Evolutionary conservation across 371 early-diverging fungal species (phyloP).

Genomic region (Saksenaea vasiformis): DNA sequence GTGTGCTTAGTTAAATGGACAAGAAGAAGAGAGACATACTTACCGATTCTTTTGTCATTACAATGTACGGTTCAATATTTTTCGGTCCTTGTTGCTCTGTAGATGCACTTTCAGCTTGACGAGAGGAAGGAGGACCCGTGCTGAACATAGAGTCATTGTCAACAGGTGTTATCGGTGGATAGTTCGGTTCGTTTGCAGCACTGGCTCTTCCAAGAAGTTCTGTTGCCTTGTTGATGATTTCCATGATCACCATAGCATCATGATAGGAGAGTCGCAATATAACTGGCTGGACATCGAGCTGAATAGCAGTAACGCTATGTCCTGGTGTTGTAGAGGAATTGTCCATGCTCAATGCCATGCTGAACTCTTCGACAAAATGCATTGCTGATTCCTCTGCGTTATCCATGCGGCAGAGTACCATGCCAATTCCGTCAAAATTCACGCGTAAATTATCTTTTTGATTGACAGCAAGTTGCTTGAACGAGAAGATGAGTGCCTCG

Average conservation of each 20-base stretch:
- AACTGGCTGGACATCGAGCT: slow-evolving; percentile 64
- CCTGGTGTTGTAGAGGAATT: slow-evolving; percentile 48
- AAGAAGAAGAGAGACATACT: neutral
- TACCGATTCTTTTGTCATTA: slow-evolving; percentile 52
- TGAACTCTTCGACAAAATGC: slow-evolving; percentile 85
- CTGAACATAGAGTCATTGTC: slow-evolving; percentile 4
- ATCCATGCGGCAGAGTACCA: slow-evolving; percentile 90
- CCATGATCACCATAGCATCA: slow-evolving; percentile 81
- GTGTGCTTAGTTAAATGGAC: neutral
- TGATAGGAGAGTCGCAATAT: slow-evolving; percentile 77
- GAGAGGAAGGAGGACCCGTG: neutral
- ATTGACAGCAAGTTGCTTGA: slow-evolving; percentile 71
- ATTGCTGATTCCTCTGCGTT: slow-evolving; percentile 69
- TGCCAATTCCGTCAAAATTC: slow-evolving; percentile 77
- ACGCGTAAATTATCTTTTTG: slow-evolving; percentile 68
- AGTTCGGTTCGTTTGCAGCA: neutral
- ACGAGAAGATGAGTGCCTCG: slow-evolving; percentile 86
- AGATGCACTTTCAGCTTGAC: neutral
- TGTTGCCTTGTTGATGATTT: slow-evolving; percentile 75
- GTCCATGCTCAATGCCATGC: slow-evolving; percentile 70
- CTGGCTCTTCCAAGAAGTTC: slow-evolving; percentile 49
- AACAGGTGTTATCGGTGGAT: slow-evolving; percentile 9
- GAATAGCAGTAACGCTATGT: slow-evolving; percentile 58
- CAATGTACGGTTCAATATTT: slow-evolving; percentile 44
- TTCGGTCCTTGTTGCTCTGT: neutral